Percentiles rank a stretch among this genome's conserved stretches.
Evolutionary conservation across 441 rosid genomes (phyloP).

Genomic region (Adansonia rubrostipa): DNA sequence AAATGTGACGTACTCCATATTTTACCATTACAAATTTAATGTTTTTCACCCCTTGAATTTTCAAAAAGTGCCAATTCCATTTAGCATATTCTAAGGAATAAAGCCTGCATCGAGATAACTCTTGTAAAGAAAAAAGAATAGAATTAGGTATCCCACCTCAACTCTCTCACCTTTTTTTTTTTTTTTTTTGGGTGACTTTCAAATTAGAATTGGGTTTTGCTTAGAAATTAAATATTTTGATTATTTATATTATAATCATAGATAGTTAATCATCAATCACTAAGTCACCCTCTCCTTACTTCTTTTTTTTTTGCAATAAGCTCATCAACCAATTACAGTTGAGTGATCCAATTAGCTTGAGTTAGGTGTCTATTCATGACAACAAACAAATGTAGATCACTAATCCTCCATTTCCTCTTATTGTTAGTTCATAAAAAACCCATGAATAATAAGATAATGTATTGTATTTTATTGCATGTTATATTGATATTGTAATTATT

Average conservation of each 20-base stretch:
- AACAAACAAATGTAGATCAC: slow-evolving; percentile 30
- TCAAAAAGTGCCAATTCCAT: not conserved
- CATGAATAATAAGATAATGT: slow-evolving; percentile 37
- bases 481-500: slow-evolving; percentile 16
- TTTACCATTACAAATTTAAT: not conserved
- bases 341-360: slow-evolving; percentile 32
- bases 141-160: slow-evolving; percentile 12
- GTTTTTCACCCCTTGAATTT: not conserved
- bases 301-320: slow-evolving; percentile 20
- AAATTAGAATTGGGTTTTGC: not conserved
- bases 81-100: not conserved
- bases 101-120: not conserved
- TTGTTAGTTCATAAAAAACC: slow-evolving; percentile 42
- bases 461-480: not conserved
- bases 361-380: slow-evolving; percentile 29
- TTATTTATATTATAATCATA: not conserved
- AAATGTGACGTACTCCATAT: not conserved
- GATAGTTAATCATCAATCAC: slow-evolving; percentile 6
- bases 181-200: not conserved
- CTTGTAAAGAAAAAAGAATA: not conserved
- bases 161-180: not conserved
- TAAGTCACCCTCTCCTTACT: not conserved
- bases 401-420: slow-evolving; percentile 27
- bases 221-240: slow-evolving; percentile 8
- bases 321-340: slow-evolving; percentile 28